Evolutionary conservation across 2,329 filamentous ascomycete genomes (phyloP), one percentile per base, ranked within the genome.

Genomic region (Aureobasidium melanogenum): DNA sequence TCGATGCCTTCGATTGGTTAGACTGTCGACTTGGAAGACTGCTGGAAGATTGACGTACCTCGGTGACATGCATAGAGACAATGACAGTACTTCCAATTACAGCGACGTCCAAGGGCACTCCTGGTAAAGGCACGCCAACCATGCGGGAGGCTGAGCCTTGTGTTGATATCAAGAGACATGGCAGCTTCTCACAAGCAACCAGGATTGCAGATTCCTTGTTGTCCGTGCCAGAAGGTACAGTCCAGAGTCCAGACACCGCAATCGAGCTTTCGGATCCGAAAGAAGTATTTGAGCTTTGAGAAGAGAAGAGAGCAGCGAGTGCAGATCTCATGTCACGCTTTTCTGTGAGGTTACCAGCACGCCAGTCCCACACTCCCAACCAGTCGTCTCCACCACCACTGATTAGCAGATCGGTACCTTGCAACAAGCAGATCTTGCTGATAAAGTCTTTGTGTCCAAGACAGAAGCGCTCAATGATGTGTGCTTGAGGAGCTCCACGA

Each of bases 391-490:
- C 94, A 52, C 93, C 93, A 10, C 90, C 94, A 6, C 91, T 96
- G 34, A 97, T 76, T 32, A 99, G 80, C 1, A 88, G 67, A n/a
- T 85, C 80, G 3, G 80, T 79, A 26, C 78, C 70, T 0, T 86
- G 85, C 1, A 73, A 56, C 19, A 93, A 76, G 68, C 86, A 88
- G 46, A 99, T 77, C 62, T 84, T 85, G 75, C 82, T 91, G 66
- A 99, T 80, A 72, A 97, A 97, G 39, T 92, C 84, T 57, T 81
- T 85, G 74, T 99, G 94, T 4, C 91, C 93, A 2, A 97, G 82
- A 71, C 93, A 97, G 74, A 89, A 97, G 0, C 81, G 81, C 73
- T 97, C 91, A 65, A 97, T 95, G 63, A 97, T 80, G 72, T 97
- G 88, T 0, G 90, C 81, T 72, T 97, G 92, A 1, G 90, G 88